A percentile compares a stretch with the other conserved stretches of the same genome.
These are phyloP conservation scores for Suillus weaverae DNA, from an alignment of 768 basidiomycete genomes.

Conservation along the genomic window DNA sequence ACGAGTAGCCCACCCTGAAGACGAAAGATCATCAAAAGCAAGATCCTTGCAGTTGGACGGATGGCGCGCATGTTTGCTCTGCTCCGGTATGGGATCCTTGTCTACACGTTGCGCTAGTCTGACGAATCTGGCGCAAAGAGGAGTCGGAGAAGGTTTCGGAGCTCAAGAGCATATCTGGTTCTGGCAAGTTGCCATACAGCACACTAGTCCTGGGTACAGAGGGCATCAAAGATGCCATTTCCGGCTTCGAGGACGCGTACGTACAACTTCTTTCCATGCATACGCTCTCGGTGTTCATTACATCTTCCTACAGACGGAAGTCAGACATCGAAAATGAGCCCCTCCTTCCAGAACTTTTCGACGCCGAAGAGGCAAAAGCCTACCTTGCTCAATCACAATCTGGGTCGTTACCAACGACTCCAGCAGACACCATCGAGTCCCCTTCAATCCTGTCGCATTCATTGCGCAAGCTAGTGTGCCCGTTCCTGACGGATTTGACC, in stretches of 20 bases:
- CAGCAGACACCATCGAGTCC: slow-evolving; percentile 42
- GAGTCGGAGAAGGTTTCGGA: slow-evolving; percentile 98
- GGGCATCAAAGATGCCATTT: slow-evolving; percentile 93
- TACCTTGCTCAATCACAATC: slow-evolving; percentile 43
- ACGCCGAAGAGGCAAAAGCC: slow-evolving; percentile 70
- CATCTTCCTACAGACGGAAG: slow-evolving; percentile 66
- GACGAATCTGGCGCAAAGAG: slow-evolving; percentile 54
- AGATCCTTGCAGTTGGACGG: slow-evolving; percentile 95
- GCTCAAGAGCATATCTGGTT: slow-evolving; percentile 86
- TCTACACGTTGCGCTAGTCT: background rate
- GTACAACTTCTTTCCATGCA: slow-evolving; percentile 33
- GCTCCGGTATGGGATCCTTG: slow-evolving; percentile 66
- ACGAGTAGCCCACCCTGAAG: slow-evolving; percentile 38
- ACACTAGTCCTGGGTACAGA: slow-evolving; percentile 86
- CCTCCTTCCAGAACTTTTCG: slow-evolving; percentile 93
- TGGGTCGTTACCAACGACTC: slow-evolving; percentile 52
- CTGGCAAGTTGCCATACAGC: slow-evolving; percentile 76
- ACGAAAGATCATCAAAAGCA: slow-evolving; percentile 95
- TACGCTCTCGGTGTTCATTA: background rate
- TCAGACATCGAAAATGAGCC: slow-evolving; percentile 99
- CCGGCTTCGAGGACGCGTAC: slow-evolving; percentile 93
- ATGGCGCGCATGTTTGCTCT: slow-evolving; percentile 96
- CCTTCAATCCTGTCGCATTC: no score
- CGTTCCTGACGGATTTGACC: no score
- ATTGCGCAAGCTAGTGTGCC: no score